Percentiles rank a stretch among this genome's conserved stretches.
Evolutionary conservation across 2,329 filamentous ascomycete genomes (phyloP).

Genomic region (Colletotrichum caudatum): DNA sequence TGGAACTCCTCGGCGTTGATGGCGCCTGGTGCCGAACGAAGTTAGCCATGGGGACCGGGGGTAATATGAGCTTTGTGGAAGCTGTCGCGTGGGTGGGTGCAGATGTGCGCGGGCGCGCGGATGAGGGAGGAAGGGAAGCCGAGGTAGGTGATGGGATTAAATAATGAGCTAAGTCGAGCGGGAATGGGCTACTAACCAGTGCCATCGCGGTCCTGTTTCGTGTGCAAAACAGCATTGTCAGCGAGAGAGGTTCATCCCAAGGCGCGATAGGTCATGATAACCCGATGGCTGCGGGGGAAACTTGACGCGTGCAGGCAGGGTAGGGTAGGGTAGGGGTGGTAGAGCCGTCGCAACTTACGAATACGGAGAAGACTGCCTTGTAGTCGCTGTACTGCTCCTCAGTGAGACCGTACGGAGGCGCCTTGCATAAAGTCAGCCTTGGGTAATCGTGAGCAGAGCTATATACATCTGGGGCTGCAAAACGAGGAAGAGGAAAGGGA

Average conservation of each 20-base stretch:
- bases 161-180: neutral
- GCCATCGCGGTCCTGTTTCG: conserved; percentile 41
- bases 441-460: conserved; percentile 8
- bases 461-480: conserved; percentile 8
- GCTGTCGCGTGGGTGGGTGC: neutral
- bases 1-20: conserved; percentile 43
- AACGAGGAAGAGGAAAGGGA: neutral
- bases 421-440: conserved; percentile 25
- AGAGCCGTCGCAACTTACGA: conserved; percentile 37
- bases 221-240: conserved; percentile 27
- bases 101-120: neutral
- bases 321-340: neutral
- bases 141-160: neutral
- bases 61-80: neutral
- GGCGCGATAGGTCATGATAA: neutral
- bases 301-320: neutral
- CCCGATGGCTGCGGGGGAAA: conserved; percentile 2
- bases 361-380: conserved; percentile 42
- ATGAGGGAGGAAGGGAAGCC: neutral
- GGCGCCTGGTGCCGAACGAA: conserved; percentile 25
- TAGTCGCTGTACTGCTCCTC: conserved; percentile 41
- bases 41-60: conserved; percentile 18
- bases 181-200: conserved; percentile 37
- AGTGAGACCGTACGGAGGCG: conserved; percentile 39
- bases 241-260: conserved; percentile 38